Conservation (phyloP, 352 stramenopile species). For the Peronospora belbahrii region DNA sequence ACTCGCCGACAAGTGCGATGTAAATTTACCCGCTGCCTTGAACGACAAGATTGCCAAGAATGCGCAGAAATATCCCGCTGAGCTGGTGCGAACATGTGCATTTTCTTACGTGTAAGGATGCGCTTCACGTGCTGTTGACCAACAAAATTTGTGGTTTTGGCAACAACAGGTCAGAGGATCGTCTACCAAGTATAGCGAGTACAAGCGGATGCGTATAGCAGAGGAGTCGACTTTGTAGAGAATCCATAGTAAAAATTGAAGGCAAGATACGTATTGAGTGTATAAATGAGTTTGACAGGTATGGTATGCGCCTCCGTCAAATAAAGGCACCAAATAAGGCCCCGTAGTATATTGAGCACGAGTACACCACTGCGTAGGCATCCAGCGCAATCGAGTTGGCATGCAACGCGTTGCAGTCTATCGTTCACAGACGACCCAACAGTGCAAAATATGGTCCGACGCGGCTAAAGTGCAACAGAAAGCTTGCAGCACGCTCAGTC, state of each 20-base stretch:
- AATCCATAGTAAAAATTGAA: background rate
- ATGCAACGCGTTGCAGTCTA: constrained; percentile 18
- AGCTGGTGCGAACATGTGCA: constrained; percentile 19
- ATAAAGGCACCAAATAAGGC: background rate
- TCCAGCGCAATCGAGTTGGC: constrained; percentile 23
- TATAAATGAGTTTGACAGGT: constrained; percentile 1
- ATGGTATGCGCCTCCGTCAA: background rate
- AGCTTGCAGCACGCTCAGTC: constrained; percentile 6
- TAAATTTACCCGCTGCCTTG: constrained; percentile 85
- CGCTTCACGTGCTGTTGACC: background rate
- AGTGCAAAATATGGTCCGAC: constrained; percentile 3
- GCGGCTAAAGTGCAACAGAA: constrained; percentile 2
- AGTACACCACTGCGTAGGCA: constrained; percentile 18
- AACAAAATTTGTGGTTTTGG: constrained; percentile 4
- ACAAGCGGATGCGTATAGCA: constrained; percentile 53
- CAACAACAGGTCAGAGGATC: constrained; percentile 41
- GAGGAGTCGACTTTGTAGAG: constrained; percentile 38
- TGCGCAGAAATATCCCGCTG: constrained; percentile 72
- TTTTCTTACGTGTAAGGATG: background rate
- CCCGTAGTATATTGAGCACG: constrained; percentile 16
- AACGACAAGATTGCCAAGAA: constrained; percentile 92
- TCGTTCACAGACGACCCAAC: constrained; percentile 8
- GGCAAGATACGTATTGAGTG: background rate
- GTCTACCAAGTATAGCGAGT: constrained; percentile 78
- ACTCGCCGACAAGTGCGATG: constrained; percentile 87